A percentile compares a stretch with the other conserved stretches of the same genome.
Conservation (phyloP, 164 flowering plant genomes). For the Taxillus chinensis region DNA sequence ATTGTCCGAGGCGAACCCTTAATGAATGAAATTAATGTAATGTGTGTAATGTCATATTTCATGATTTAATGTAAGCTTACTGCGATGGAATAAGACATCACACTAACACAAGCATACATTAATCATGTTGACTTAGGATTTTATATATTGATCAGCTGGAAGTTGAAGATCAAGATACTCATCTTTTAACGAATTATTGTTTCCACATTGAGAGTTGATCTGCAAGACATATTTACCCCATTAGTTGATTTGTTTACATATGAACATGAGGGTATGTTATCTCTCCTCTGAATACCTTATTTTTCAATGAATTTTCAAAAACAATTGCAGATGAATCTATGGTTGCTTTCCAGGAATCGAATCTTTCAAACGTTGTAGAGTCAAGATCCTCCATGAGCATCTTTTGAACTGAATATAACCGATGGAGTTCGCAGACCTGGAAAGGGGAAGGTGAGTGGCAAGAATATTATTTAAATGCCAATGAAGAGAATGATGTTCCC, state of each 20-base stretch:
- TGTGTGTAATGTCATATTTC: too few species aligned
- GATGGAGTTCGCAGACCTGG: constrained; percentile 50
- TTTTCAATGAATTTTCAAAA: constrained; percentile 3
- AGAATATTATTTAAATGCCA: not conserved
- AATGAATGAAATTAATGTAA: too few species aligned
- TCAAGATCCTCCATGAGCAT: constrained; percentile 26
- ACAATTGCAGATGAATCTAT: constrained; percentile 8
- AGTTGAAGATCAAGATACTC: constrained; percentile 24
- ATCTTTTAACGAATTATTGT: constrained; percentile 5
- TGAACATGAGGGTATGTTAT: constrained; percentile 1
- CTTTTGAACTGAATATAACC: constrained; percentile 27
- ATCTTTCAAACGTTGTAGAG: constrained; percentile 14
- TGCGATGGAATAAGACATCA: too few species aligned
- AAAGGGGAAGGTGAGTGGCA: not conserved
- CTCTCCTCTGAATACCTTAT: constrained; percentile 5
- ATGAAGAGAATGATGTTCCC: not conserved
- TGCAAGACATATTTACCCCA: constrained; percentile 12
- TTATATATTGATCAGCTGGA: constrained; percentile 27
- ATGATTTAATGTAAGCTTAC: too few species aligned
- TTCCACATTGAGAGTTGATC: constrained; percentile 13
- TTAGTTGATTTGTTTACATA: constrained; percentile 10
- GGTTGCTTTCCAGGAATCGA: constrained; percentile 8
- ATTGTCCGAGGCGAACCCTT: too few species aligned
- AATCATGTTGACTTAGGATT: too few species aligned
- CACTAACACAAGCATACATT: too few species aligned